Evolutionary conservation across 371 early-diverging fungal species (phyloP).

Genomic region (Rhizopus microsporus): DNA sequence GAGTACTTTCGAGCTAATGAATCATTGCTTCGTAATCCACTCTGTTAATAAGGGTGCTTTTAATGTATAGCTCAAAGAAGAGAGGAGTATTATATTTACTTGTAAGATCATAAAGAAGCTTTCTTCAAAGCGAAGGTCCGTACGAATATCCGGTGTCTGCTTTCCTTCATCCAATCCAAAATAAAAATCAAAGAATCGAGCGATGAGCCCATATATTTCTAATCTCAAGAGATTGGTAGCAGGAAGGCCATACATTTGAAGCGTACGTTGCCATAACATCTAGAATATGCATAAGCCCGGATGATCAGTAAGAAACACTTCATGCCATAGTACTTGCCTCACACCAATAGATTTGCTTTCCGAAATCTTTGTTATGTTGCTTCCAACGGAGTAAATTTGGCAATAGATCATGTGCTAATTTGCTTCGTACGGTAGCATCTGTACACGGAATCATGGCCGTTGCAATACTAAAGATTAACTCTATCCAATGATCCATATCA

Average conservation of each 20-base stretch:
- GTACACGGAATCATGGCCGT: constrained; percentile 49
- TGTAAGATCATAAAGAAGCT: constrained; percentile 46
- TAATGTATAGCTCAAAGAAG: background rate
- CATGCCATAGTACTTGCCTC: constrained; percentile 20
- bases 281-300: constrained; percentile 2
- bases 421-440: constrained; percentile 32
- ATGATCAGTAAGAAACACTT: background rate
- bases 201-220: constrained; percentile 48
- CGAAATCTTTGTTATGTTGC: constrained; percentile 16
- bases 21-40: constrained; percentile 48
- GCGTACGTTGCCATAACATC: constrained; percentile 50
- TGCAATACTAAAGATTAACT: constrained; percentile 37
- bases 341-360: constrained; percentile 32
- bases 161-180: constrained; percentile 29
- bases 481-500: constrained; percentile 31
- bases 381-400: constrained; percentile 45
- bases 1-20: constrained; percentile 46
- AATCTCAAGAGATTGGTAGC: constrained; percentile 48
- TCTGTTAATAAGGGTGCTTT: constrained; percentile 16
- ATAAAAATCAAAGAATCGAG: constrained; percentile 47
- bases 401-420: constrained; percentile 39
- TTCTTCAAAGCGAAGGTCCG: constrained; percentile 43
- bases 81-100: constrained; percentile 18
- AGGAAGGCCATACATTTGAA: constrained; percentile 45
- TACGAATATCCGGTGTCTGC: constrained; percentile 9